Evolutionary conservation across 805 yeast genomes (phyloP), one percentile per base, ranked within the genome.

Genomic region (Yamadazyma olivae): DNA sequence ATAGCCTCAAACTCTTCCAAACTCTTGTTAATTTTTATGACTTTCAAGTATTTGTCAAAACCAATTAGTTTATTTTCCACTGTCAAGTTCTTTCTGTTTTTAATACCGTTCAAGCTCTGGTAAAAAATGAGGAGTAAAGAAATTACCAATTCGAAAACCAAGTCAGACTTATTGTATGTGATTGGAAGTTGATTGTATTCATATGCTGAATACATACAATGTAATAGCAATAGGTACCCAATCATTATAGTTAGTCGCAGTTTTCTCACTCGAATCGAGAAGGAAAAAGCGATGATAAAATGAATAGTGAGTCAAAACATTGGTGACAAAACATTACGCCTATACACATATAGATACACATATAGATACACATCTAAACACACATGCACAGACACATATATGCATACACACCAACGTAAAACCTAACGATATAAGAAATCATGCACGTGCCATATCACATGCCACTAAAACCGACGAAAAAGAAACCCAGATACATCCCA

Each of bases 131-230:
- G 28, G 2, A 69, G 39, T 5, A 78, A 59, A 2, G 81, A 81
- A 4, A 73, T 25, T 2, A 67, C 32, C 1, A 76, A 66, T 50
- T 82, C 88, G 13, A 75, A 33, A 21, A 63, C 51, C 17, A 82
- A 67, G 48, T 77, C 82, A 5, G 51, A 25, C 18, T 37, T 33
- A 34, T 26, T 27, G 30, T 41, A 44, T 3, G 15, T 18, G n/a
- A 41, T 19, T 4, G 51, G 33, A 23, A 67, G 53, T 46, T 68
- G 71, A 46, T 70, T 70, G 54, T 65, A 67, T 47, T 76, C 80
- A 43, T 68, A 71, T 2, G 81, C 67, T 5, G 81, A 76, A 44
- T 73, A 75, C 1, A 72, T 77, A 1, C 79, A 68, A 49, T 77
- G 81, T 1, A 64, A 33, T 24, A 76, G 57, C 7, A 54, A 32